Evolutionary conservation across 2,329 filamentous ascomycete species (phyloP).

Genomic region (Alternaria sp.): DNA sequence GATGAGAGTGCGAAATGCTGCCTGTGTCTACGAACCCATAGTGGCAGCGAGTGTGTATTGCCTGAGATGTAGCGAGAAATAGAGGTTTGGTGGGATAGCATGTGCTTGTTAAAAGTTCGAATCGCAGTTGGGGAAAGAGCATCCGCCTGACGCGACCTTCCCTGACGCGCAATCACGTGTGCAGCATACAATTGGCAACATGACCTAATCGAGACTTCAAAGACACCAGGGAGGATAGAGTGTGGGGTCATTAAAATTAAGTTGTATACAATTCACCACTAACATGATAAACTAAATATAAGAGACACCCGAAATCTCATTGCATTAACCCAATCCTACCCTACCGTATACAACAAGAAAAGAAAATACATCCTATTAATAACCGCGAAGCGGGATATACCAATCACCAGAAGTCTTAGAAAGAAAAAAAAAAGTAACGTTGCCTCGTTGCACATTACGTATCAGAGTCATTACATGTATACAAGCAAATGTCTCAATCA

Average conservation of each 20-base stretch:
- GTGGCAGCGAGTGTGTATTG: background rate
- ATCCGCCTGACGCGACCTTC: background rate
- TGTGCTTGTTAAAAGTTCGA: background rate
- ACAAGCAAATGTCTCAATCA: background rate
- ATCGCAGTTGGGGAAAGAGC: background rate
- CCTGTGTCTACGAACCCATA: background rate
- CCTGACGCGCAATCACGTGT: background rate
- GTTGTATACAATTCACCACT: background rate
- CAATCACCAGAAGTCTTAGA: background rate
- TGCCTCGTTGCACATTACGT: conserved; percentile 28
- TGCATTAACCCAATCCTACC: background rate
- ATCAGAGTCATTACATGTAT: conserved; percentile 24
- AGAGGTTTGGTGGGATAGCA: background rate
- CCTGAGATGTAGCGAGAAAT: background rate
- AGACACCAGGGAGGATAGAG: background rate
- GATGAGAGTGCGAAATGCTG: background rate
- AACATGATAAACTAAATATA: background rate
- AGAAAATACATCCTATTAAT: conserved; percentile 1
- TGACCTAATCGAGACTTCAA: background rate
- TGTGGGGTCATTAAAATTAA: background rate
- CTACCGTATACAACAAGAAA: conserved; percentile 4
- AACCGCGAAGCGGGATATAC: conserved; percentile 10
- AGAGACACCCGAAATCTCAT: background rate
- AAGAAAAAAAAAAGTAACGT: conserved; percentile 5
- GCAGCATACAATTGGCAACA: background rate